These are phyloP conservation scores for Rheum nobile DNA, from an alignment of 148 eudicot species.

Conservation along the genomic window DNA sequence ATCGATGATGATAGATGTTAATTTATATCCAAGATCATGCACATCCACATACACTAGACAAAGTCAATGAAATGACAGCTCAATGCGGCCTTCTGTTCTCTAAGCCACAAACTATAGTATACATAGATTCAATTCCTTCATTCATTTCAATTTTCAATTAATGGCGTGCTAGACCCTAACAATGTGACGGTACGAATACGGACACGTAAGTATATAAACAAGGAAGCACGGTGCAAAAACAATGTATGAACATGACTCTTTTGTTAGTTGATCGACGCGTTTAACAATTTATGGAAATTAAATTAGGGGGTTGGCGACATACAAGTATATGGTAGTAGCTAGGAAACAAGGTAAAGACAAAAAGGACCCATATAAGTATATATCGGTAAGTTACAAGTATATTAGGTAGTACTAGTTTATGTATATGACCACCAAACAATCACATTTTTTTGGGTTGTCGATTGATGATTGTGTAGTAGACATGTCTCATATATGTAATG, in stretches of 20 bases:
- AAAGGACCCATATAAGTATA: not conserved
- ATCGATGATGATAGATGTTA: not conserved
- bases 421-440: not conserved
- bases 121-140: not conserved
- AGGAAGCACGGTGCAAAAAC: not conserved
- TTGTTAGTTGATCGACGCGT: not conserved
- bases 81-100: not conserved
- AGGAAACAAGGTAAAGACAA: not conserved
- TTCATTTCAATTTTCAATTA: not conserved
- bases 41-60: not conserved
- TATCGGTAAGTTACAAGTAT: not conserved
- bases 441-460: not conserved
- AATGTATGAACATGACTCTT: not conserved
- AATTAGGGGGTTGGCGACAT: not conserved
- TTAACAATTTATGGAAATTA: not conserved
- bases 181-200: not conserved
- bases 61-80: constrained; percentile 6
- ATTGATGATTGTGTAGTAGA: not conserved
- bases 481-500: not conserved
- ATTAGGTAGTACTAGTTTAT: not conserved
- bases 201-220: not conserved
- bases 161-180: not conserved
- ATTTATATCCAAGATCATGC: not conserved
- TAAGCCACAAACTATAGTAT: not conserved
- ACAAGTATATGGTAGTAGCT: not conserved